Conservation (phyloP, 164 flowering plant species). For the Saururus chinensis region DNA sequence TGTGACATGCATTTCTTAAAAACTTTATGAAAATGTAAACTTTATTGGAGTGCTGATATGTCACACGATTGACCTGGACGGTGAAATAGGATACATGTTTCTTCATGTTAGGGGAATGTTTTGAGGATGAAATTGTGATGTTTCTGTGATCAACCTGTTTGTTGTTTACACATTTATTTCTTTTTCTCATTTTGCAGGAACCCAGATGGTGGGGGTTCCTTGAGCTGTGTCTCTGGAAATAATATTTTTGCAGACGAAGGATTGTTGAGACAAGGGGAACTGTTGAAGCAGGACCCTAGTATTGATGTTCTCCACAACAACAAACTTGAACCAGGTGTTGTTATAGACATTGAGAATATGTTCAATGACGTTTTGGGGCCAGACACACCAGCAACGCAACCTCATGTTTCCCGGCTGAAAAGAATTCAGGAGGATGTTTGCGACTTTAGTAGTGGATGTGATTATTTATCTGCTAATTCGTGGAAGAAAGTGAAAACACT, state of each 20-base stretch:
- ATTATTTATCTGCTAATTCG: slow-evolving; percentile 14
- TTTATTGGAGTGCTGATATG: background rate
- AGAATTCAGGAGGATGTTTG: slow-evolving; percentile 44
- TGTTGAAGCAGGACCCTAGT: slow-evolving; percentile 8
- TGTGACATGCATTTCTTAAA: background rate
- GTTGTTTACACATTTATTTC: background rate
- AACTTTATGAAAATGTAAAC: background rate
- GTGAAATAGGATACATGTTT: no score
- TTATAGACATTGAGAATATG: slow-evolving; percentile 13
- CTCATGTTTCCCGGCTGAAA: slow-evolving; percentile 60
- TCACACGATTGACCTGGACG: no score
- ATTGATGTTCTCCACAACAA: slow-evolving; percentile 9
- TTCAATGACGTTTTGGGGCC: slow-evolving; percentile 42
- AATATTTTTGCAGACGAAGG: slow-evolving; percentile 8
- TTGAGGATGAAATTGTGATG: no score
- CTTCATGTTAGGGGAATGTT: no score
- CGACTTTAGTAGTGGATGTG: slow-evolving; percentile 14
- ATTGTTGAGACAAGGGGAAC: slow-evolving; percentile 8
- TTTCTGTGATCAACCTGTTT: background rate
- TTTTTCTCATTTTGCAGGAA: slow-evolving; percentile 23
- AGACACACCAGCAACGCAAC: slow-evolving; percentile 64
- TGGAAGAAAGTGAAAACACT: slow-evolving; percentile 47
- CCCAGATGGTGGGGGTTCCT: slow-evolving; percentile 10
- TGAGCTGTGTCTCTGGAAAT: slow-evolving; percentile 9
- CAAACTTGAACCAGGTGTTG: slow-evolving; percentile 5